Percentiles rank a stretch among this genome's conserved stretches.
These are phyloP conservation scores for Fusarium tanahbumbuense DNA, from an alignment of 2,329 filamentous ascomycete species.

Conservation along the genomic window DNA sequence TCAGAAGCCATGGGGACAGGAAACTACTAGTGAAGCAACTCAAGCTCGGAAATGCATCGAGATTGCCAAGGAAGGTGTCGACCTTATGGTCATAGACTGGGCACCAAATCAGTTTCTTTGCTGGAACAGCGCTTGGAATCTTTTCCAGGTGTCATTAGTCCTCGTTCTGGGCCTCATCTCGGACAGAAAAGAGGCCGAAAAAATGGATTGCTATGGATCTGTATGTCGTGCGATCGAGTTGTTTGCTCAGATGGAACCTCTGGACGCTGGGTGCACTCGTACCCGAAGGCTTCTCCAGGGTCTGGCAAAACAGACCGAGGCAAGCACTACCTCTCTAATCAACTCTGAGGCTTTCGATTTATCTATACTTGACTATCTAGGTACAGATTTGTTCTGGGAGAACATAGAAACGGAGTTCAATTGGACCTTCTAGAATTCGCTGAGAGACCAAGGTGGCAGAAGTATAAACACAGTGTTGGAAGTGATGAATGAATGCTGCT, in stretches of 20 bases:
- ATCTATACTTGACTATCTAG: background rate
- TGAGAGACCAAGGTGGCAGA: no score
- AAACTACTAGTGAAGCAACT: rapidly evolving
- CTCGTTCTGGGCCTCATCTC: constrained; percentile 5
- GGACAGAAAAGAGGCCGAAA: background rate
- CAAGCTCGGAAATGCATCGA: background rate
- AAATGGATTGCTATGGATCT: background rate
- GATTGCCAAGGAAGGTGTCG: constrained; percentile 2
- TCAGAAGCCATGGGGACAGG: background rate
- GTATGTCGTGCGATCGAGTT: background rate
- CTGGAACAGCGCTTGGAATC: constrained; percentile 17
- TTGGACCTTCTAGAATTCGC: no score
- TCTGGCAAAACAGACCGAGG: no score
- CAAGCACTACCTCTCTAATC: background rate
- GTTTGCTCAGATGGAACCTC: background rate
- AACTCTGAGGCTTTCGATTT: background rate
- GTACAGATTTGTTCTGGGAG: constrained; percentile 1
- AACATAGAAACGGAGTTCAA: background rate
- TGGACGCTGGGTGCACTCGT: constrained; percentile 2
- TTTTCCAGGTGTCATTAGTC: constrained; percentile 1
- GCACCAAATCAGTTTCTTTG: constrained; percentile 1
- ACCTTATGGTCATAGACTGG: background rate
- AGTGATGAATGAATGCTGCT: no score
- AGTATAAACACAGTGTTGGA: no score
- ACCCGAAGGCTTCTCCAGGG: constrained; percentile 5